Evolutionary conservation across 1,284 basidiomycete species (phyloP).

Genomic region (Tilletiopsis washingtonensis): DNA sequence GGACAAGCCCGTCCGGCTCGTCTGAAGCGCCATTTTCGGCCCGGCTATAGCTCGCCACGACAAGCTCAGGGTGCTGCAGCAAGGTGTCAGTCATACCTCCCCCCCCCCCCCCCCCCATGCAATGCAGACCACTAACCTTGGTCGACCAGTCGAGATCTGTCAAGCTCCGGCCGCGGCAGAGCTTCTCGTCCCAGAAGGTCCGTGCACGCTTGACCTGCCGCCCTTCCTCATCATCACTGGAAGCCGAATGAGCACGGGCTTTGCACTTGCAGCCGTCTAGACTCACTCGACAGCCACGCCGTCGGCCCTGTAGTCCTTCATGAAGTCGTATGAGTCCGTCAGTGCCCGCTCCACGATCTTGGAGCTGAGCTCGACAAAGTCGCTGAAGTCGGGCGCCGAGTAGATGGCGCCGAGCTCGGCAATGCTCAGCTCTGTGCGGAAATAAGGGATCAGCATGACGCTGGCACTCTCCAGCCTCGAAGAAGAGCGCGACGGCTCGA

Average conservation of each 20-base stretch:
- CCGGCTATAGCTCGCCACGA: constrained; percentile 91
- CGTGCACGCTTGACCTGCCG: constrained; percentile 18
- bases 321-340: constrained; percentile 92
- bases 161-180: constrained; percentile 69
- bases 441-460: no score
- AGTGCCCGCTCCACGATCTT: constrained; percentile 93
- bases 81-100: no score
- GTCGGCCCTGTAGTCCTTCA: constrained; percentile 78
- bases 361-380: constrained; percentile 88
- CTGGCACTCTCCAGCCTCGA: no score
- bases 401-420: constrained; percentile 75
- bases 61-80: constrained; percentile 84
- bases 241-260: no score
- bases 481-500: no score
- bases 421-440: constrained; percentile 67
- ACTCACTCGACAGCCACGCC: constrained; percentile 60
- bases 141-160: constrained; percentile 97
- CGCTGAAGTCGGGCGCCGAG: constrained; percentile 74
- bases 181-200: constrained; percentile 32
- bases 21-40: constrained; percentile 63
- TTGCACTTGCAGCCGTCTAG: no score
- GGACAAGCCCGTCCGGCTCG: constrained; percentile 81
- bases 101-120: not conserved
- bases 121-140: constrained; percentile 56
- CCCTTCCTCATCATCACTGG: constrained; percentile 5